Evolutionary conservation across 2,329 filamentous ascomycete species (phyloP), one percentile per base, ranked within the genome.

Genomic region (Zalaria sp.): DNA sequence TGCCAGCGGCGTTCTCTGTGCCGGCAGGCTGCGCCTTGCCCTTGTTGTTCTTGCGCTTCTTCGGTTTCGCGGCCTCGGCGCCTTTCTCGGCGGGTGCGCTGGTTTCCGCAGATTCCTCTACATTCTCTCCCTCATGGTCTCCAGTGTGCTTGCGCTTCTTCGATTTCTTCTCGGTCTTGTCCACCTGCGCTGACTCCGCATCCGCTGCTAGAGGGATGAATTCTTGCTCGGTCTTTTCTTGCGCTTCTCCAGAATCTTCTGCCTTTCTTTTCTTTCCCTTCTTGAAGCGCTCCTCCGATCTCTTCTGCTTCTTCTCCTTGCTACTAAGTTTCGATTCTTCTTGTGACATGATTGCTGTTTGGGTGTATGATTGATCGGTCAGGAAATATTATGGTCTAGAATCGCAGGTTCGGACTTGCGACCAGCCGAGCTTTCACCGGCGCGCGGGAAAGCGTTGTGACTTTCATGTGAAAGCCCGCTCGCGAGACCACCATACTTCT

Each of bases 261-360:
- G 48, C 38, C 49, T 59, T 58, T 27, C 52, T 49, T 48, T 61
- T 61, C 45, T 57, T 58, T 49, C 51, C 49, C 46, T 55, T 55
- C 47, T 51, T 51, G 34, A 49, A 47, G 40, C 58, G 47, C 46
- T 59, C 57, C 25, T 56, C 56, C 41, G 59, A 57, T 38, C 58
- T 47, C 35, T 53, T 52, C 11, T 55, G 57, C 40, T 58, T 59
- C 49, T 56, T 60, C 35, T 56, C 56, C 44, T 60, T 60, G 38
- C 53, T 46, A 7, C 50, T 54, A 5, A 54, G 37, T 5, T 55
- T 55, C 44, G 51, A 44, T 41, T 53, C 41, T 31, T 54, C 55
- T 45, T 52, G 39, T 41, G 55, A 56, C 55, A 57, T 53, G n/a
- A n/a, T n/a, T n/a, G n/a, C n/a, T n/a, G n/a, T n/a, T 25, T 18